These are phyloP conservation scores for Entophlyctis luteolus DNA, from an alignment of 192 early-diverging fungal genomes.

Conservation along the genomic window DNA sequence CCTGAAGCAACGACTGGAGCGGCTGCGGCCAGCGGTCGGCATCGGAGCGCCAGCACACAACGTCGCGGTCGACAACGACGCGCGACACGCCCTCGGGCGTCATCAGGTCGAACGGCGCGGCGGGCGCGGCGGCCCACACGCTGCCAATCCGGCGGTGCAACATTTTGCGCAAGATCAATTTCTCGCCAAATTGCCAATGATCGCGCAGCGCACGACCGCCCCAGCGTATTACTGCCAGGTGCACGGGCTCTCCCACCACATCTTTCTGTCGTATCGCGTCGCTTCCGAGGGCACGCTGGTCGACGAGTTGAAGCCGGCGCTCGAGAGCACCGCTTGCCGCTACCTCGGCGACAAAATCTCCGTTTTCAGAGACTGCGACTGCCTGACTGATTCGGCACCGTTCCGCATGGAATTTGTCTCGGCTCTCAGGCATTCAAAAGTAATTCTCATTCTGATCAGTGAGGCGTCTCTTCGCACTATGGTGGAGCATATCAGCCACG, in stretches of 20 bases:
- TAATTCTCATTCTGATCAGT: not conserved
- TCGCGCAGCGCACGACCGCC: not conserved
- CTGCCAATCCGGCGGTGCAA: not conserved
- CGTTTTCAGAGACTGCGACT: not conserved
- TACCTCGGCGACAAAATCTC: not conserved
- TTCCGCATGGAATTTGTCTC: not conserved
- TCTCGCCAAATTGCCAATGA: not conserved
- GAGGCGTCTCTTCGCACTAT: not conserved
- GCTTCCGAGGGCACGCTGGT: not conserved
- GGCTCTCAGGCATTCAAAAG: not conserved
- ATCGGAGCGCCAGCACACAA: conserved; percentile 15
- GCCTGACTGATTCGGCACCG: not conserved
- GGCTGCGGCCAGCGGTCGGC: conserved; percentile 4
- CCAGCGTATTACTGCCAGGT: not conserved
- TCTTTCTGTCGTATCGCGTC: conserved; percentile 5
- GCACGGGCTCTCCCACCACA: not conserved
- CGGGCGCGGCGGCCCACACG: not conserved
- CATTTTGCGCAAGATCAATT: not conserved
- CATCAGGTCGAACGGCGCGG: not conserved
- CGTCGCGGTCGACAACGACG: conserved; percentile 2
- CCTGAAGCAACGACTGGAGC: not conserved
- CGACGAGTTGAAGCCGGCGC: not conserved
- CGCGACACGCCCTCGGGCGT: not conserved
- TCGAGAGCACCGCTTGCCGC: not conserved
- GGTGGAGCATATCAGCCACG: not conserved